Percentiles rank a stretch among this genome's conserved stretches.
Evolutionary conservation across 176 grass and related monocot genomes (phyloP).

Genomic region (Rhynchospora pubera): DNA sequence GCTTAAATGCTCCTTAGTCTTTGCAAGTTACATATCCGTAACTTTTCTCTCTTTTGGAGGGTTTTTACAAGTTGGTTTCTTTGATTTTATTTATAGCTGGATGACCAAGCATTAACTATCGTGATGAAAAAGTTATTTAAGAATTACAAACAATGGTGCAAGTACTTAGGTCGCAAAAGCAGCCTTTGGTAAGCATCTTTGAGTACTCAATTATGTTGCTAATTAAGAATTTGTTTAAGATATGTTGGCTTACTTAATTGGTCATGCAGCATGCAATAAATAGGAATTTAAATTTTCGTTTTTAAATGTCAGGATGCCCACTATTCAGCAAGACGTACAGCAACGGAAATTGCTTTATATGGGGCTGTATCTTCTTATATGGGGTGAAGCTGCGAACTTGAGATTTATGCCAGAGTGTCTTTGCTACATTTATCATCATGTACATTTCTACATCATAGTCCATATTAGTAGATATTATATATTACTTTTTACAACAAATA

Average conservation of each 20-base stretch:
- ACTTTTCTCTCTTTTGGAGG: conserved; percentile 24
- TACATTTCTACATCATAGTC: conserved; percentile 26
- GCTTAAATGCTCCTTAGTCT: neutral
- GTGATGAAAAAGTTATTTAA: conserved; percentile 97
- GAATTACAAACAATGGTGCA: conserved; percentile 94
- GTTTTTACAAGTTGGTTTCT: neutral
- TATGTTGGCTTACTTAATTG: neutral
- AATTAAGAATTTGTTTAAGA: neutral
- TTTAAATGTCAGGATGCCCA: conserved; percentile 62
- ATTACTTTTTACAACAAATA: neutral
- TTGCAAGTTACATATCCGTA: neutral
- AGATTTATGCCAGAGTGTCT: conserved; percentile 96
- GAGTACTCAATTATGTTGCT: neutral
- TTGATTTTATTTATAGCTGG: conserved; percentile 42
- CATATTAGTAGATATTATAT: neutral
- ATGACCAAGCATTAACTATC: conserved; percentile 53
- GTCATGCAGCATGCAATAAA: neutral
- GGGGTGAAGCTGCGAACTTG: conserved; percentile 98
- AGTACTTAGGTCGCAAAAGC: conserved; percentile 70
- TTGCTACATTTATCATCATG: conserved; percentile 99
- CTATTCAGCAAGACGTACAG: conserved; percentile 90
- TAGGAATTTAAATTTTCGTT: conserved; percentile 14
- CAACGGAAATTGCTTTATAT: conserved; percentile 93
- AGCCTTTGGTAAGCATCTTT: conserved; percentile 68
- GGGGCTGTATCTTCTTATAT: conserved; percentile 98